These are phyloP conservation scores for Sporothrix dimorphospora DNA, from an alignment of 2,329 filamentous ascomycete genomes.

Conservation along the genomic window DNA sequence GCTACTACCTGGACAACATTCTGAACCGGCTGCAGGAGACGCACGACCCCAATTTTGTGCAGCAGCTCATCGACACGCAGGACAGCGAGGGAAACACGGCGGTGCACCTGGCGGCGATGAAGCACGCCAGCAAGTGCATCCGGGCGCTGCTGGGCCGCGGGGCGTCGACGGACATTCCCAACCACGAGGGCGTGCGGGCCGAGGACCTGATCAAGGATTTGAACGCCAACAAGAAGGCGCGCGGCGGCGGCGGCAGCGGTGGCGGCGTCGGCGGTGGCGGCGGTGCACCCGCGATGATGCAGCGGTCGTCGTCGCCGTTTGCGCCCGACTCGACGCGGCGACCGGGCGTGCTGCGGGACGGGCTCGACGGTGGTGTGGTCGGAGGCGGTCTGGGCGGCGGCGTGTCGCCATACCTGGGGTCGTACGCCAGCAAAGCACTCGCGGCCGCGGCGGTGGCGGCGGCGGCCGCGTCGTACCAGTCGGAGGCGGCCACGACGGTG, in stretches of 20 bases:
- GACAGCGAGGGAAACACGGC: slow-evolving; percentile 91
- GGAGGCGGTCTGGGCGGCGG: slow-evolving; percentile 35
- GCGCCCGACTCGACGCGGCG: slow-evolving; percentile 63
- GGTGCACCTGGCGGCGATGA: slow-evolving; percentile 71
- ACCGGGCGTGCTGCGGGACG: slow-evolving; percentile 55
- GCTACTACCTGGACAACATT: slow-evolving; percentile 92
- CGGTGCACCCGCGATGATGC: slow-evolving; percentile 41
- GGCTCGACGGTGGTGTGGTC: slow-evolving; percentile 45
- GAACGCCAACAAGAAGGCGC: slow-evolving; percentile 70
- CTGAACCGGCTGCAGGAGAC: slow-evolving; percentile 83
- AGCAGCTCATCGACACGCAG: slow-evolving; percentile 76
- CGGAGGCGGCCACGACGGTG: slow-evolving; percentile 68
- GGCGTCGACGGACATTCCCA: slow-evolving; percentile 80
- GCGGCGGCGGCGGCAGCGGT: slow-evolving; percentile 46
- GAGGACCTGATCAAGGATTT: slow-evolving; percentile 79
- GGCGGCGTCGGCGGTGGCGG: not conserved
- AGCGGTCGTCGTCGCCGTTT: slow-evolving; percentile 76
- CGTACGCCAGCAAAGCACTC: not conserved
- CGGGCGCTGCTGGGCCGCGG: slow-evolving; percentile 78
- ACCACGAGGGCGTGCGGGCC: slow-evolving; percentile 78
- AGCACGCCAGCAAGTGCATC: slow-evolving; percentile 87
- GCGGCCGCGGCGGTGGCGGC: slow-evolving; percentile 41
- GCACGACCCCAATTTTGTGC: slow-evolving; percentile 74
- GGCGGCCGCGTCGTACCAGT: slow-evolving; percentile 53
- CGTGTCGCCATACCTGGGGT: slow-evolving; percentile 37